Conservation (phyloP, 495 filamentous ascomycete species). For the Lepidopterella palustris region DNA sequence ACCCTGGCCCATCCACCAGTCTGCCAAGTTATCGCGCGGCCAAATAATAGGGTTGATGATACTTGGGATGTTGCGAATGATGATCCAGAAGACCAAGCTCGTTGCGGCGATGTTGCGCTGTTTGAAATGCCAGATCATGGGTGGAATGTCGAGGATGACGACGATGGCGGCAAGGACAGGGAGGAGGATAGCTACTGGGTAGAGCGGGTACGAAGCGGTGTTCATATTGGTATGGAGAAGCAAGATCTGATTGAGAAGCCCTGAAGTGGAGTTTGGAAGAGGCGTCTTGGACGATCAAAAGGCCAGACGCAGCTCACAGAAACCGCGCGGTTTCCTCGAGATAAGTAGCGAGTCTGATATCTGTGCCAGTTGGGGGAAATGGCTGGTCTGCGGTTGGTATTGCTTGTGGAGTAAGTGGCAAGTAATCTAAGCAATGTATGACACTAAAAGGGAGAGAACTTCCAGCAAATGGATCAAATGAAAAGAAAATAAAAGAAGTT, state of each 20-base stretch:
- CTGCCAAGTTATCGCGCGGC: conserved; percentile 59
- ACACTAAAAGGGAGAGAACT: neutral
- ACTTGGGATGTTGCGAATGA: conserved; percentile 59
- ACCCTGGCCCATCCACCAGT: conserved; percentile 66
- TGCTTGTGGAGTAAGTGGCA: neutral
- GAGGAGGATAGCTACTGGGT: conserved; percentile 28
- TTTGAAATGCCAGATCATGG: conserved; percentile 49
- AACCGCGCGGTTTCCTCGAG: neutral
- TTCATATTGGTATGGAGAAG: neutral
- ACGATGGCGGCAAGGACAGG: conserved; percentile 50
- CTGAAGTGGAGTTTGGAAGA: too few relatives aligned
- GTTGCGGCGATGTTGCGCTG: conserved; percentile 57
- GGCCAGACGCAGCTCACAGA: neutral
- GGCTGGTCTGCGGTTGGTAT: neutral
- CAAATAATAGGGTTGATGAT: conserved; percentile 77
- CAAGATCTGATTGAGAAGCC: too few relatives aligned
- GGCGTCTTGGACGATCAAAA: too few relatives aligned
- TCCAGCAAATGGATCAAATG: too few relatives aligned
- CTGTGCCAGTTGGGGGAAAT: too few relatives aligned
- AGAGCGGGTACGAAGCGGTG: conserved; percentile 1
- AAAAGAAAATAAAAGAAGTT: neutral
- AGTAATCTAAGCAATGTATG: neutral
- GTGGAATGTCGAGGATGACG: conserved; percentile 51
- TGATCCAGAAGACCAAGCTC: conserved; percentile 57
- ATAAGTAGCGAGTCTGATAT: neutral